phyloP scores from a whole-genome alignment of 2,329 filamentous ascomycete genomes.

The Apiospora arundinis region DNA sequence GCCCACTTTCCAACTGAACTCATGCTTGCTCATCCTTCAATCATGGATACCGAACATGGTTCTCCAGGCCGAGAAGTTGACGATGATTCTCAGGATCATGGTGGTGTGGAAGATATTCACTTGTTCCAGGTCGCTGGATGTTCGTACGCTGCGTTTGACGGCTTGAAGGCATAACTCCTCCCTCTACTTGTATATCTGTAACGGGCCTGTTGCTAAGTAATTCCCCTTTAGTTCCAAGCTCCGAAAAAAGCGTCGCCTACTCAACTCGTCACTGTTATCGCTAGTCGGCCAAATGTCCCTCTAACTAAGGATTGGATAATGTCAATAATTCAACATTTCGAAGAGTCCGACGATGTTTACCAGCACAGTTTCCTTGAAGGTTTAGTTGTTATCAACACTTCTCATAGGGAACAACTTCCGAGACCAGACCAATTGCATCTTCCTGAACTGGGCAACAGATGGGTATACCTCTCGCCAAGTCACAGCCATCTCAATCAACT shows the following conservation, averaged over 20 bases:
- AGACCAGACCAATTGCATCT: not conserved
- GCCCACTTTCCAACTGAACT: no score
- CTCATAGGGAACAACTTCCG: not conserved
- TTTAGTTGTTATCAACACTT: not conserved
- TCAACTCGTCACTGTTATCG: not conserved
- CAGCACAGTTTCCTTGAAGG: not conserved
- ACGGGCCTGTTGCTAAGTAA: not conserved
- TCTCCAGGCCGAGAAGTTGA: no score
- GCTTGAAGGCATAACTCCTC: not conserved
- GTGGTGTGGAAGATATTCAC: not conserved
- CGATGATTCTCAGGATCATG: no score
- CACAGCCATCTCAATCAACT: not conserved
- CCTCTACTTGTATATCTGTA: not conserved
- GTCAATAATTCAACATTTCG: not conserved
- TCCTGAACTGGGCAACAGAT: not conserved
- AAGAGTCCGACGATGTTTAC: not conserved
- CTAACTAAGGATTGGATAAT: not conserved
- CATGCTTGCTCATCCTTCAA: no score
- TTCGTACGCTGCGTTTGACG: not conserved
- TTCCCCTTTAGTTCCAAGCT: not conserved
- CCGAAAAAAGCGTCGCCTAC: not conserved
- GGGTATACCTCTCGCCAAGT: not conserved
- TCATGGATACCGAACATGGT: no score
- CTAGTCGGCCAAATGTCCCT: not conserved
- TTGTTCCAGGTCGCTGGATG: not conserved